These are phyloP conservation scores for Gyromitra esculenta DNA, from an alignment of 2,329 filamentous ascomycete genomes.

Conservation along the genomic window DNA sequence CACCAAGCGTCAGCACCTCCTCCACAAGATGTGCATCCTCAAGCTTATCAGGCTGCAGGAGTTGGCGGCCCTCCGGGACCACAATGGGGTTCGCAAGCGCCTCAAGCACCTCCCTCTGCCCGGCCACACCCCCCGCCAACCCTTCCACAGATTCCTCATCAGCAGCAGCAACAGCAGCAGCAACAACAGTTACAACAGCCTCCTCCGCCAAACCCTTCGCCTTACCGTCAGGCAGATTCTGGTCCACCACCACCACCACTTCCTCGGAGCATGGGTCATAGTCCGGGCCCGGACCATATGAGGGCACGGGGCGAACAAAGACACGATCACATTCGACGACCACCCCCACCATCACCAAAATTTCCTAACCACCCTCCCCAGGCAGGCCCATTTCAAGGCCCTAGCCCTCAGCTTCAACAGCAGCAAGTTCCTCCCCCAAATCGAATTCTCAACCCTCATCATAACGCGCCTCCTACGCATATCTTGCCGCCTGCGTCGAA, in stretches of 20 bases:
- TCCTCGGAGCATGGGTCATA: conserved; percentile 50
- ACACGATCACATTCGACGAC: conserved; percentile 64
- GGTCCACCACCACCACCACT: conserved; percentile 58
- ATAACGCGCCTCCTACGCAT: conserved; percentile 61
- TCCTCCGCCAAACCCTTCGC: conserved; percentile 55
- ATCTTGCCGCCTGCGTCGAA: conserved; percentile 56
- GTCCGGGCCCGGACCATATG: conserved; percentile 54
- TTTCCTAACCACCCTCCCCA: conserved; percentile 58
- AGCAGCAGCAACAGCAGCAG: conserved; percentile 60
- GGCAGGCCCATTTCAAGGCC: conserved; percentile 58
- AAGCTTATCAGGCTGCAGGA: conserved; percentile 85
- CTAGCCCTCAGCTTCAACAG: conserved; percentile 63
- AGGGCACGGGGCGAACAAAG: conserved; percentile 57
- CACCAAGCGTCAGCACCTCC: conserved; percentile 81
- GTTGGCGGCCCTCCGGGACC: conserved; percentile 85
- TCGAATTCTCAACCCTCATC: conserved; percentile 60
- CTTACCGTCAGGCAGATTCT: conserved; percentile 59
- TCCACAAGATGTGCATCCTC: conserved; percentile 94
- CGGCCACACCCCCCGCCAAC: conserved; percentile 61
- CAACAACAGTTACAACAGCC: conserved; percentile 55
- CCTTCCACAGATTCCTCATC: conserved; percentile 60
- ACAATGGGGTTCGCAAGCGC: conserved; percentile 84
- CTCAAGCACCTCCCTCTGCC: conserved; percentile 71
- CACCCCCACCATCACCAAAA: conserved; percentile 66
- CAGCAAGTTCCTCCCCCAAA: conserved; percentile 63